These are phyloP conservation scores for Oxalis stricta DNA, from an alignment of 441 rosid genomes.

Conservation along the genomic window DNA sequence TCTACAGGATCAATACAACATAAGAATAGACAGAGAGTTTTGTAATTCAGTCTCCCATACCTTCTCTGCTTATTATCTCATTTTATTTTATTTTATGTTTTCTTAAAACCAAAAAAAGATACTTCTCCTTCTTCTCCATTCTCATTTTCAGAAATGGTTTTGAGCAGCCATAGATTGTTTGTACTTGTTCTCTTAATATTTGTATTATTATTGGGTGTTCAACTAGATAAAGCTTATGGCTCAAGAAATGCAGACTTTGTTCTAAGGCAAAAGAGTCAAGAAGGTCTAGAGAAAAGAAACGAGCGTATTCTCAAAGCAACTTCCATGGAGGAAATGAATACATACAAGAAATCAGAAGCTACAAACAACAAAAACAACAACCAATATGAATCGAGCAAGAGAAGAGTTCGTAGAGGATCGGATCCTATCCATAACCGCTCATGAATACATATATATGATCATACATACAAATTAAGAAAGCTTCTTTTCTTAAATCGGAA, in stretches of 20 bases:
- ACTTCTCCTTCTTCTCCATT: conserved; percentile 31
- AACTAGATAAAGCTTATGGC: conserved; percentile 26
- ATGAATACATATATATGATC: too few relatives aligned
- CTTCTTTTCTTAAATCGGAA: conserved; percentile 19
- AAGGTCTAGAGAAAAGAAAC: conserved; percentile 40
- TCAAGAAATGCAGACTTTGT: conserved; percentile 21
- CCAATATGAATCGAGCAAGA: conserved; percentile 56
- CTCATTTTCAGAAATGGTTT: conserved; percentile 28
- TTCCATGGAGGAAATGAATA: conserved; percentile 17
- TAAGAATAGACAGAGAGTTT: conserved; percentile 21
- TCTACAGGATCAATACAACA: conserved; percentile 52
- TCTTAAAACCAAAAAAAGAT: conserved; percentile 27
- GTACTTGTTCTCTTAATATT: conserved; percentile 43
- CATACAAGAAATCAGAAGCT: conserved; percentile 21
- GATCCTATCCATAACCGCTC: conserved; percentile 94
- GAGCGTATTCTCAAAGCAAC: conserved; percentile 33
- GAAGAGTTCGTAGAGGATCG: conserved; percentile 71
- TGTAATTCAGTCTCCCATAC: too few relatives aligned
- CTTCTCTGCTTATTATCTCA: conserved; percentile 24
- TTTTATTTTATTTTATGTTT: too few relatives aligned
- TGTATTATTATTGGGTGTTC: conserved; percentile 35
- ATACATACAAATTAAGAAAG: conserved; percentile 11
- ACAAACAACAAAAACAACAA: conserved; percentile 21
- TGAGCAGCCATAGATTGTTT: conserved; percentile 26
- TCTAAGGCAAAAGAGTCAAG: conserved; percentile 18